Base-by-base conservation (phyloP, 108 stramenopile species). In the Cylindrotheca fusiformis region DNA sequence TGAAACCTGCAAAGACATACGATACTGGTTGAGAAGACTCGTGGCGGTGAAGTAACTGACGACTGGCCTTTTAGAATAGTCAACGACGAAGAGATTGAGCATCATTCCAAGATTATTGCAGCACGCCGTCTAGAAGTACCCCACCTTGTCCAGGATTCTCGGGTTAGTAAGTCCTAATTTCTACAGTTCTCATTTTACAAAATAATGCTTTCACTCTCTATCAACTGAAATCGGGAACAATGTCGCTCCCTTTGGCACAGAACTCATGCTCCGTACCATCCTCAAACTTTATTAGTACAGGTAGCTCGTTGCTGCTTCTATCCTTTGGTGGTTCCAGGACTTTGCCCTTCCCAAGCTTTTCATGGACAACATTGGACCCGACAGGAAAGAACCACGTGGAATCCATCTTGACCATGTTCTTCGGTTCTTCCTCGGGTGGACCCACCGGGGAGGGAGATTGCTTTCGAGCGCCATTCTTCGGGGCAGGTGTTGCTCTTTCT, bases 321-420 rank as follows among this genome's bases (percentile, higher is more conserved):
- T 2, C 5, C 21, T 69, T 65, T 1, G 84, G 84, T 12, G 84
- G 86, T 24, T 63, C 52, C 56, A 86, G 63, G 8, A 91, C 87
- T 14, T 59, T 65, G 6, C 90, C 90, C 58, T 60, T 62, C n/a
- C 90, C 87, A 32, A 83, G 60, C 18, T 75, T 45, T 41, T 58
- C 67, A 57, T 91, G 90, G 18, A 74, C 63, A 2, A 91, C 90
- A 41, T 27, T 22, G 17, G 73, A 68, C 3, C 90, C 90, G 10
- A 88, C 75, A 8, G 90, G 90, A 61, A 72, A 91, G 52, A 91
- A 88, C 68, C 78, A 60, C 6, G 81, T 86, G 3, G 87, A 87
- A 67, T 88, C 86, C 36, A 41, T 41, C n/a, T 18, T 31, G 59
- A 21, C 22, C 32, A 29, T 17, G 36, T 26, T 54, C 60, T 17